Conservation (phyloP, 2,329 filamentous ascomycete genomes). For the Sporothrix euskadiensis region DNA sequence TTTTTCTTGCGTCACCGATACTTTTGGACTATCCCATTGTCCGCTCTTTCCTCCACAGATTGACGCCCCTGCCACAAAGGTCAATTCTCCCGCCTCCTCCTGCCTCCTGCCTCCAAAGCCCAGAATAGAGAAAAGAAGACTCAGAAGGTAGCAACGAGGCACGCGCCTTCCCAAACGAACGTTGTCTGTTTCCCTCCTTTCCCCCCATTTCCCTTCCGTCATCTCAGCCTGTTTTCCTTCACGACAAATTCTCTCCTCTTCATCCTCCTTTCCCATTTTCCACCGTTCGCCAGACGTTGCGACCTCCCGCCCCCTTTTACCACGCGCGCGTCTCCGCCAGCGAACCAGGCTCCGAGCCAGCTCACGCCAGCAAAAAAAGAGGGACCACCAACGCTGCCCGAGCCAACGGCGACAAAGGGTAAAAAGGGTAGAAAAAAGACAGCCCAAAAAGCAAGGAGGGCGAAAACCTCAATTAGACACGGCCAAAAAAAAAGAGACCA, state of each 20-base stretch:
- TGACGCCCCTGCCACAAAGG: background rate
- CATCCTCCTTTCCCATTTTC: background rate
- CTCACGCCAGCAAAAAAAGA: background rate
- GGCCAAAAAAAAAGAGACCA: conserved; percentile 12
- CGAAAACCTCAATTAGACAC: conserved; percentile 19
- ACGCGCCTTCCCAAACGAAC: conserved; percentile 17
- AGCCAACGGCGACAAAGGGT: conserved; percentile 4
- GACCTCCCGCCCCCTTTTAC: background rate
- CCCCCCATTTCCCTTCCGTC: background rate
- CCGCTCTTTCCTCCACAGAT: conserved; percentile 5
- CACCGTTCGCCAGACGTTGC: background rate
- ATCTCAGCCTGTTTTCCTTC: background rate
- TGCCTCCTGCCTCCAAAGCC: conserved; percentile 6
- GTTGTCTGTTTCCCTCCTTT: background rate
- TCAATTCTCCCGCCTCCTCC: conserved; percentile 13
- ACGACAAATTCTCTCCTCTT: background rate
- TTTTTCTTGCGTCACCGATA: background rate
- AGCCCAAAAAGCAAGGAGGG: background rate
- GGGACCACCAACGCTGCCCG: background rate
- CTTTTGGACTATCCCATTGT: background rate
- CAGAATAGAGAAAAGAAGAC: background rate
- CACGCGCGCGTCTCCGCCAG: conserved; percentile 15
- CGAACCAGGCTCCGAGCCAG: conserved; percentile 6
- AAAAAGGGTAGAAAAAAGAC: background rate
- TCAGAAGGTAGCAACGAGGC: background rate